phyloP scores from a whole-genome alignment of 345 rosid species.

The Noccaea caerulescens region DNA sequence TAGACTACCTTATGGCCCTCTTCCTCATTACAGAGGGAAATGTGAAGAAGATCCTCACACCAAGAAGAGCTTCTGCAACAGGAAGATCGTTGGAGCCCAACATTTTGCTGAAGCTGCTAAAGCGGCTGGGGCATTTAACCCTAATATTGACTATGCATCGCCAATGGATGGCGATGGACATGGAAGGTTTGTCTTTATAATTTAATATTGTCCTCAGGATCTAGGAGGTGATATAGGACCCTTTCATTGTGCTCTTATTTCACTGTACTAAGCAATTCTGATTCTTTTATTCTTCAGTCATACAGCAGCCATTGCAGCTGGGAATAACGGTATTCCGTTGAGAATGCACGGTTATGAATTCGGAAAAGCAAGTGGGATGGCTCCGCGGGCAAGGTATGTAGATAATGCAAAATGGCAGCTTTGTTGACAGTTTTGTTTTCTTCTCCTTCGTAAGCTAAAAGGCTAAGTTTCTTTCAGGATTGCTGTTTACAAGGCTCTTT shows the following conservation, averaged over 20 bases:
- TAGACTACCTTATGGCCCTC: slow-evolving; percentile 76
- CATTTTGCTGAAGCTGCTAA: slow-evolving; percentile 97
- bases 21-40: slow-evolving; percentile 87
- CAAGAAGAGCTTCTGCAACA: slow-evolving; percentile 81
- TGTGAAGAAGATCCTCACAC: slow-evolving; percentile 88
- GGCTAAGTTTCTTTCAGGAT: slow-evolving; percentile 53
- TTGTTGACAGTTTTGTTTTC: slow-evolving; percentile 7
- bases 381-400: slow-evolving; percentile 96
- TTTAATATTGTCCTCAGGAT: background rate
- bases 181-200: slow-evolving; percentile 67
- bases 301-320: slow-evolving; percentile 99
- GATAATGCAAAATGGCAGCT: slow-evolving; percentile 18
- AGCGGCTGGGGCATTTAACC: slow-evolving; percentile 93
- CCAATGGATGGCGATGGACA: slow-evolving; percentile 99
- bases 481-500: slow-evolving; percentile 98
- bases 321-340: slow-evolving; percentile 95
- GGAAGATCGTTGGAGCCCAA: slow-evolving; percentile 97
- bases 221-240: background rate
- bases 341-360: slow-evolving; percentile 92
- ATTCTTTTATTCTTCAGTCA: slow-evolving; percentile 59
- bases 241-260: background rate
- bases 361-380: slow-evolving; percentile 99
- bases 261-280: slow-evolving; percentile 36
- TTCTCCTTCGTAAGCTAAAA: slow-evolving; percentile 19
- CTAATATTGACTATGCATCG: slow-evolving; percentile 83